Evolutionary conservation across 257 asterid genomes (phyloP), one percentile per base, ranked within the genome.

Genomic region (Eustoma russellianum): DNA sequence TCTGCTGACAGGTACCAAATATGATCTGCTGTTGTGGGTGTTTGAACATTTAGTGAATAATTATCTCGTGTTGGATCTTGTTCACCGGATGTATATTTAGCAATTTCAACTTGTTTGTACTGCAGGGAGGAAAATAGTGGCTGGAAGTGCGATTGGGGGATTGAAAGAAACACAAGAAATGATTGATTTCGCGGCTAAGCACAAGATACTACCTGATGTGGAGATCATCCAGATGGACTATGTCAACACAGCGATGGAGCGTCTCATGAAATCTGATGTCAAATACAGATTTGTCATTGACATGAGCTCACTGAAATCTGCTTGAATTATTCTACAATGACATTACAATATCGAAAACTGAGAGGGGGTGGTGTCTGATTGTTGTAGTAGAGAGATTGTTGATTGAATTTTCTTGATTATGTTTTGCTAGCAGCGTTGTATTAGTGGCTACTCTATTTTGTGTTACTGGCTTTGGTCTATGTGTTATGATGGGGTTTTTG

Each of bases 1-100:
- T 24, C 17, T 81, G 46, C 50, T 77, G 46, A 1, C 3, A 9
- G 89, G 85, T 75, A 50, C 50, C 67, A 28, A 24, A 4, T 17
- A 17, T 11, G 15, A 11, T 38, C 9, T 3, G 1, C 9, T 12
- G 0, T 5, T 16, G 0, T 30, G 0, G 12, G 7, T 38, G 1
- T 38, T 38, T 38, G 43, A 38, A 7, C 2, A 11, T 8, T 38
- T 38, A 38, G 13, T 0, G 43, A 38, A 38, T 38, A 38, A 38
- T 38, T 38, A 8, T 11, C 2, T 38, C 12, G 43, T 38, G 7
- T 38, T 38, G 9, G 43, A 11, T 24, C 30, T 24, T 24, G 30
- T 24, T 24, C 30, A 24, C 30, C 3, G 30, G 30, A 24, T 24
- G 30, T 2, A 19, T 24, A 24, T 24, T 6, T 48, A 5, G 14